Percentiles rank a stretch among this genome's conserved stretches.
These are phyloP conservation scores for Platanthera zijinensis DNA, from an alignment of 106 monocot species.

Conservation along the genomic window DNA sequence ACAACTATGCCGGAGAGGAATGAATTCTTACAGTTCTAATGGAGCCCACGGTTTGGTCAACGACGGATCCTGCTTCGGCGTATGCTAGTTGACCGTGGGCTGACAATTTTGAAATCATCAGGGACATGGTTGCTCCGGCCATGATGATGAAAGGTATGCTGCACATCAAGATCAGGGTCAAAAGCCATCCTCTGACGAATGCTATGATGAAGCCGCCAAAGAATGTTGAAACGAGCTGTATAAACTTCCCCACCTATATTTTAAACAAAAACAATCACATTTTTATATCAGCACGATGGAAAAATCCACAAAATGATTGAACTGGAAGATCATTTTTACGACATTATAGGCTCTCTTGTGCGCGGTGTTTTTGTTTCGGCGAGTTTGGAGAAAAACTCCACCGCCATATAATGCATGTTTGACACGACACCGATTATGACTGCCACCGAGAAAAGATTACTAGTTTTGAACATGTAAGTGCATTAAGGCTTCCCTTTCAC, in stretches of 20 bases:
- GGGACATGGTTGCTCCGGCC: conserved; percentile 38
- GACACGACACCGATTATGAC: too few relatives aligned
- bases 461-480: too few relatives aligned
- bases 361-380: too few relatives aligned
- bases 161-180: conserved; percentile 58
- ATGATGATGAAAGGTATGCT: conserved; percentile 46
- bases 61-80: conserved; percentile 51
- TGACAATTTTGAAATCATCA: conserved; percentile 31
- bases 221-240: conserved; percentile 63
- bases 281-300: background rate
- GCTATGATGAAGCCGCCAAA: conserved; percentile 57
- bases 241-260: conserved; percentile 51
- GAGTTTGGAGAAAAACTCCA: too few relatives aligned
- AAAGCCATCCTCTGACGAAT: conserved; percentile 61
- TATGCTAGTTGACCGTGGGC: conserved; percentile 45
- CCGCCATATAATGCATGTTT: too few relatives aligned
- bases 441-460: too few relatives aligned
- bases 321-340: too few relatives aligned
- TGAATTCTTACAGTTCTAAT: conserved; percentile 64
- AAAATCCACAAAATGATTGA: too few relatives aligned
- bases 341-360: too few relatives aligned
- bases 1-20: background rate
- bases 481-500: too few relatives aligned
- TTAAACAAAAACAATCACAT: background rate
- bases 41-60: conserved; percentile 67